Conservation (phyloP, 352 stramenopile genomes). For the Pilasporangium apinafurcum region DNA sequence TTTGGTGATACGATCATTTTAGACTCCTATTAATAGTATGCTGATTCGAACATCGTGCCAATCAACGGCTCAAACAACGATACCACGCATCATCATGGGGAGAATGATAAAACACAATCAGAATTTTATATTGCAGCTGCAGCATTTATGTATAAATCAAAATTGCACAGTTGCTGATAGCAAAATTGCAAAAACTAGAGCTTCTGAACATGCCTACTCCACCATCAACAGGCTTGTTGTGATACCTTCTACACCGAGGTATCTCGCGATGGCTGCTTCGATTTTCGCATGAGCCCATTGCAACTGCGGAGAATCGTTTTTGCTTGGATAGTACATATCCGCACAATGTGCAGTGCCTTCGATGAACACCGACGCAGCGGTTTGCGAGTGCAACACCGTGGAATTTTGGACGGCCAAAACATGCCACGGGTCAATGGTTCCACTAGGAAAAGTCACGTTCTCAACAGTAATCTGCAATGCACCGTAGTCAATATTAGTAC, state of each 20-base stretch:
- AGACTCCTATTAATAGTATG: too few species aligned
- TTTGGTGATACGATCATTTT: too few species aligned
- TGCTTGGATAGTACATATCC: constrained; percentile 76
- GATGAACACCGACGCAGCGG: constrained; percentile 62
- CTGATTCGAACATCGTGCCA: too few species aligned
- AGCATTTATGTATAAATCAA: too few species aligned
- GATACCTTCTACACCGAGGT: constrained; percentile 17
- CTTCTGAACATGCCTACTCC: too few species aligned
- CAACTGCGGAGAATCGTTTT: constrained; percentile 37
- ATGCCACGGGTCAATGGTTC: constrained; percentile 84
- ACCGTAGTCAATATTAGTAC: constrained; percentile 75
- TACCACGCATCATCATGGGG: too few species aligned
- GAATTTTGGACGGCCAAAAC: constrained; percentile 70
- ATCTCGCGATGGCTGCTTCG: constrained; percentile 31
- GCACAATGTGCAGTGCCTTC: constrained; percentile 78
- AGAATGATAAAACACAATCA: too few species aligned
- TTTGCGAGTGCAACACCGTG: constrained; percentile 45
- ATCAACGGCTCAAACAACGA: too few species aligned
- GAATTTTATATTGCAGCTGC: too few species aligned
- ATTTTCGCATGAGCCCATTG: constrained; percentile 71
- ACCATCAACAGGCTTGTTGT: too few species aligned
- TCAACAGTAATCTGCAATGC: constrained; percentile 71
- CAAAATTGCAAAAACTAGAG: too few species aligned
- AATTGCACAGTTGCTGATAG: too few species aligned
- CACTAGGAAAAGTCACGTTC: constrained; percentile 74